Evolutionary conservation across 495 filamentous ascomycete genomes (phyloP).

Genomic region (Penicillium pulvis): DNA sequence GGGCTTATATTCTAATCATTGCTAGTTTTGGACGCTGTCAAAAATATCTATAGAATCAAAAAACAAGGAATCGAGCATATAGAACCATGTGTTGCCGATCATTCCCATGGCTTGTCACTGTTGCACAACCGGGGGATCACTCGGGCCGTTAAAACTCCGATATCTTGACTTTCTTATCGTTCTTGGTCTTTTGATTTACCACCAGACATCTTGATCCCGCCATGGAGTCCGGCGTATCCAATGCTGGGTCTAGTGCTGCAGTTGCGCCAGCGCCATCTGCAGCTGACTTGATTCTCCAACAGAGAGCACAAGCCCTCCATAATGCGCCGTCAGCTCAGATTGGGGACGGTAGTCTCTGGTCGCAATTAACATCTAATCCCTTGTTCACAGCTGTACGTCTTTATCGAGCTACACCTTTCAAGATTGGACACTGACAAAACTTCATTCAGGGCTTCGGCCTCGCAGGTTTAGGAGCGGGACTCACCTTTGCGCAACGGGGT

Average conservation of each 20-base stretch:
- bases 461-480: constrained; percentile 76
- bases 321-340: constrained; percentile 31
- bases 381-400: constrained; percentile 65
- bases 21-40: background rate
- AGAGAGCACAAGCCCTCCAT: constrained; percentile 38
- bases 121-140: constrained; percentile 12
- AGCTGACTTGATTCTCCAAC: constrained; percentile 43
- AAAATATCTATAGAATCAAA: background rate
- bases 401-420: constrained; percentile 2
- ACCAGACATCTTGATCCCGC: constrained; percentile 22
- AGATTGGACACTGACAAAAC: constrained; percentile 2
- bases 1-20: background rate
- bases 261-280: constrained; percentile 30
- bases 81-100: background rate
- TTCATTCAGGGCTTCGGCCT: constrained; percentile 72
- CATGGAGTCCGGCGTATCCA: constrained; percentile 38
- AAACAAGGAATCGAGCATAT: background rate
- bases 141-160: constrained; percentile 42
- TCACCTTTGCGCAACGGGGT: constrained; percentile 74
- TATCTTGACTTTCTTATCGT: constrained; percentile 28
- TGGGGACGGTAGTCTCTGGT: constrained; percentile 47
- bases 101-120: constrained; percentile 1
- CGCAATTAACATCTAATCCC: constrained; percentile 63
- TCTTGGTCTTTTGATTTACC: constrained; percentile 11
- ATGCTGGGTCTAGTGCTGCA: constrained; percentile 33